A percentile compares a stretch with the other conserved stretches of the same genome.
Evolutionary conservation across 2,329 filamentous ascomycete species (phyloP).

Genomic region (Bipolaris cookei): DNA sequence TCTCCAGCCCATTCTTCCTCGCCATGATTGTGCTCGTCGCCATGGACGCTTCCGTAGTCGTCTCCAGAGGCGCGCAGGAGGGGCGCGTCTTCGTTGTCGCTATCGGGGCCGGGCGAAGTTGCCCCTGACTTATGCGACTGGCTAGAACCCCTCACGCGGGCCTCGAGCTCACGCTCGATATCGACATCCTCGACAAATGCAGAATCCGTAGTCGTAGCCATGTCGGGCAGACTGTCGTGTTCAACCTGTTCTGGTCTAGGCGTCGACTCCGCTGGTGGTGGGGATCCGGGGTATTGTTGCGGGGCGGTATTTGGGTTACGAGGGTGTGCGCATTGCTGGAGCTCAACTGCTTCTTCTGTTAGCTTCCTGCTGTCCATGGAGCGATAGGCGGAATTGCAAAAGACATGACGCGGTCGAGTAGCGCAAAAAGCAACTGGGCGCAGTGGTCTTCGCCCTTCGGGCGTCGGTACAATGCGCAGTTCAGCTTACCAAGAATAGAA

Average conservation of each 20-base stretch:
- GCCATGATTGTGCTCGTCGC: conserved; percentile 10
- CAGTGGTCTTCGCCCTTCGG: conserved; percentile 10
- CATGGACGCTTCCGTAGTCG: conserved; percentile 20
- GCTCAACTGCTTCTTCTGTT: conserved; percentile 13
- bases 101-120: conserved; percentile 19
- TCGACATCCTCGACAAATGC: conserved; percentile 41
- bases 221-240: conserved; percentile 8
- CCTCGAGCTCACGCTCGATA: conserved; percentile 33
- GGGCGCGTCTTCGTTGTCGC: conserved; percentile 36
- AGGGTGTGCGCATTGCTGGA: conserved; percentile 27
- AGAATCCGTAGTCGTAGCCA: conserved; percentile 37
- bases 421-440: conserved; percentile 1
- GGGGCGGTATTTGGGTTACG: conserved; percentile 13
- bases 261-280: not conserved
- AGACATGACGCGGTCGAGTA: conserved; percentile 2
- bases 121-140: conserved; percentile 27
- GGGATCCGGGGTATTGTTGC: conserved; percentile 9
- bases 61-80: conserved; percentile 30
- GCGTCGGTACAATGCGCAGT: conserved; percentile 13
- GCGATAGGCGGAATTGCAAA: not conserved
- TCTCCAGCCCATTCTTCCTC: conserved; percentile 43
- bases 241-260: not conserved
- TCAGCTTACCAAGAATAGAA: conserved; percentile 34
- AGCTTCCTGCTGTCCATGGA: conserved; percentile 10
- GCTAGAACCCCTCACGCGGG: conserved; percentile 19